Conservation (phyloP, 176 grass and related monocot species). For the Musa troglodytarum region DNA sequence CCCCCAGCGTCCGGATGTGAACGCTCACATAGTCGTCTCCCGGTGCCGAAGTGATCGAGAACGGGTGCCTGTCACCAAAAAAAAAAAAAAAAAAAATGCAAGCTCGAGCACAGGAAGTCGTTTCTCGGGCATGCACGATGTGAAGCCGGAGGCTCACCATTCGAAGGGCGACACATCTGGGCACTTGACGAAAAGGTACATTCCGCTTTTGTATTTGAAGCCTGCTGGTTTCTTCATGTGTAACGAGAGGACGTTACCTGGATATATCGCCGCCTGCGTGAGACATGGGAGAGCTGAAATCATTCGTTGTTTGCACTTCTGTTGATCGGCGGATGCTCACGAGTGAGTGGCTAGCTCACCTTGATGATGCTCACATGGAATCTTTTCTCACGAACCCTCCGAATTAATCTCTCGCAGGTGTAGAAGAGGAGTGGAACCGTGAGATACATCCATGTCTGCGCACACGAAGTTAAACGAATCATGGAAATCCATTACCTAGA, state of each 20-base stretch:
- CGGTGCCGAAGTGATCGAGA: constrained; percentile 95
- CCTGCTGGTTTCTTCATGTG: constrained; percentile 88
- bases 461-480: neutral
- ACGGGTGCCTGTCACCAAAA: constrained; percentile 58
- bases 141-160: constrained; percentile 37
- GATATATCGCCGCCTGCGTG: constrained; percentile 90
- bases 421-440: constrained; percentile 12
- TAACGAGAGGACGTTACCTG: constrained; percentile 90
- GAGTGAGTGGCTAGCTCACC: neutral
- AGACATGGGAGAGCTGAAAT: constrained; percentile 9
- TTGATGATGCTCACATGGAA: constrained; percentile 6
- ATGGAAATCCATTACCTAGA: neutral
- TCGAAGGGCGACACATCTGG: constrained; percentile 96
- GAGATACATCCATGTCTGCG: constrained; percentile 14
- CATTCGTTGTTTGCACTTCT: neutral
- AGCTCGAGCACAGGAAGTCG: constrained; percentile 16
- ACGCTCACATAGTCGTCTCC: constrained; percentile 82
- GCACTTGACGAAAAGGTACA: constrained; percentile 99
- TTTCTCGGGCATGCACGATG: constrained; percentile 7
- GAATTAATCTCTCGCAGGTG: constrained; percentile 5
- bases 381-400: neutral
- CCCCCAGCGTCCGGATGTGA: constrained; percentile 91
- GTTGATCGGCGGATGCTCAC: neutral
- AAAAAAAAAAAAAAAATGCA: constrained; percentile 14
- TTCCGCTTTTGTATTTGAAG: constrained; percentile 99